Percentiles rank a stretch among this genome's conserved stretches.
Conservation (phyloP, 2,329 filamentous ascomycete species). For the Huntiella abstrusa region DNA sequence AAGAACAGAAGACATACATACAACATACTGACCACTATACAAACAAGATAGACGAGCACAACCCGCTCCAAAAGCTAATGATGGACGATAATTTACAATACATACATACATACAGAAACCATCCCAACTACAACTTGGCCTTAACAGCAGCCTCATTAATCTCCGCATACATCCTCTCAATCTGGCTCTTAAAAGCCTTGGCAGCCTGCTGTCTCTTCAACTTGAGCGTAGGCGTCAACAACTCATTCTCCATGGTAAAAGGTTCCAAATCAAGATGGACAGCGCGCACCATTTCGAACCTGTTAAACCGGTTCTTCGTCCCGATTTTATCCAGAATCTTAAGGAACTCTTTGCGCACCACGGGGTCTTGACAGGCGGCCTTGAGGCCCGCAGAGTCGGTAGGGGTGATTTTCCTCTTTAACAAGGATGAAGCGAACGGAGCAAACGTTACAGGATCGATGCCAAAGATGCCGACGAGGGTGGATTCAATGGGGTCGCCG, state of each 20-base stretch:
- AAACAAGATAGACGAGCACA: neutral
- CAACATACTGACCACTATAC: neutral
- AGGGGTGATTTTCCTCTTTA: slow-evolving; percentile 45
- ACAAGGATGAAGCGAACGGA: slow-evolving; percentile 55
- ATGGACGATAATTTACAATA: too few relatives aligned
- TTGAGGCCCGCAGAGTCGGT: slow-evolving; percentile 50
- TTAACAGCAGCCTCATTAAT: slow-evolving; percentile 18
- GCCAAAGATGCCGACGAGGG: slow-evolving; percentile 72
- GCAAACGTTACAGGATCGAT: slow-evolving; percentile 74
- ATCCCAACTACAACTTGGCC: slow-evolving; percentile 2
- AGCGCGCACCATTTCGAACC: slow-evolving; percentile 66
- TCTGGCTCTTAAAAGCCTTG: slow-evolving; percentile 31
- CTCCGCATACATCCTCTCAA: slow-evolving; percentile 38
- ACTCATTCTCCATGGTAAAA: slow-evolving; percentile 82
- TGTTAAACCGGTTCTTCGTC: slow-evolving; percentile 75
- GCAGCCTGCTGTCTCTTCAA: slow-evolving; percentile 39
- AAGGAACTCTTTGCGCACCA: slow-evolving; percentile 55
- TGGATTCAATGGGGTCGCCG: slow-evolving; percentile 67
- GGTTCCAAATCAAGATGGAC: slow-evolving; percentile 65
- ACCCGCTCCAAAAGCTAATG: neutral
- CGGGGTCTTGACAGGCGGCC: slow-evolving; percentile 46
- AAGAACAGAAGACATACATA: neutral
- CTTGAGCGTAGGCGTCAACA: slow-evolving; percentile 70
- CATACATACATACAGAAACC: neutral
- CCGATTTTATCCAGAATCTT: slow-evolving; percentile 63